Percentiles rank a stretch among this genome's conserved stretches.
These are phyloP conservation scores for Helicostylum pulchrum DNA, from an alignment of 192 early-diverging fungal species.

Conservation along the genomic window DNA sequence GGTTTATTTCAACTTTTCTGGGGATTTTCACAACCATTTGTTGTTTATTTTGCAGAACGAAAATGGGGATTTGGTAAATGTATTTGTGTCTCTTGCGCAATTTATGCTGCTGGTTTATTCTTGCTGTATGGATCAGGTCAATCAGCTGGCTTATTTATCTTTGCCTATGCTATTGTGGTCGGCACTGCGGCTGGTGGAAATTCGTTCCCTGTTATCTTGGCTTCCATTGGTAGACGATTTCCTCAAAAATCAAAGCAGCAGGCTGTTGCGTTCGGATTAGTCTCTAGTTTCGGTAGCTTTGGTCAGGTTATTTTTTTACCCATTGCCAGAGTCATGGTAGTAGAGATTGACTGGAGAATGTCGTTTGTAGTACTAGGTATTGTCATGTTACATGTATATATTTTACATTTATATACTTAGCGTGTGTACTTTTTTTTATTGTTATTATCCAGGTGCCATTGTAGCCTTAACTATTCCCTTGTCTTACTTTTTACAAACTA, in stretches of 20 bases:
- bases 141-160: constrained; percentile 25
- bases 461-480: constrained; percentile 6
- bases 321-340: constrained; percentile 24
- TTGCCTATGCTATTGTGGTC: constrained; percentile 27
- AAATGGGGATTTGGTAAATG: constrained; percentile 22
- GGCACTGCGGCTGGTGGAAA: constrained; percentile 32
- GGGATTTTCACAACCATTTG: constrained; percentile 28
- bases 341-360: constrained; percentile 22
- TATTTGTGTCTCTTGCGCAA: constrained; percentile 1
- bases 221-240: constrained; percentile 27
- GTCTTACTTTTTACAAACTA: constrained; percentile 22
- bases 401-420: no score
- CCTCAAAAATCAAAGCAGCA: constrained; percentile 22
- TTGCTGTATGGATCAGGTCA: constrained; percentile 12
- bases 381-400: no score
- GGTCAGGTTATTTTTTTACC: constrained; percentile 39
- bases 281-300: constrained; percentile 35
- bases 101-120: constrained; percentile 19
- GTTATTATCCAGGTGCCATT: constrained; percentile 7
- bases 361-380: constrained; percentile 28
- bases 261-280: constrained; percentile 31
- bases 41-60: constrained; percentile 25
- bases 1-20: constrained; percentile 32
- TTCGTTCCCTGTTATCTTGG: constrained; percentile 32
- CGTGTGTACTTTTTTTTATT: no score